Percentiles rank a stretch among this genome's conserved stretches.
These are phyloP conservation scores for Plenodomus biglobosus DNA, from an alignment of 2,329 filamentous ascomycete genomes.

Conservation along the genomic window DNA sequence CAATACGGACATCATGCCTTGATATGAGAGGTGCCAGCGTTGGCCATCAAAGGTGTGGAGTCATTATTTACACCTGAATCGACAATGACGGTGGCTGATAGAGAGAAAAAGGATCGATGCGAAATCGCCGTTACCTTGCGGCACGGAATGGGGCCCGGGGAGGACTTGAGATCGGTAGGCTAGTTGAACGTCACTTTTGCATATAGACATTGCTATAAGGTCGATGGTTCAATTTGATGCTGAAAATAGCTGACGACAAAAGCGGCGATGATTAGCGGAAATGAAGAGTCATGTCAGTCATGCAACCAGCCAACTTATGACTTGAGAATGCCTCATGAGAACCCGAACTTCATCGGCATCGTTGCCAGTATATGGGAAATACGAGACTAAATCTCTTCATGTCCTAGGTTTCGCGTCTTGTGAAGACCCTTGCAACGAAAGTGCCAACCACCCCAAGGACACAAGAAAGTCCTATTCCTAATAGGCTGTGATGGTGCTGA, in stretches of 20 bases:
- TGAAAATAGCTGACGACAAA: background rate
- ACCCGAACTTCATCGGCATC: background rate
- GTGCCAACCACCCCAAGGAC: too few relatives aligned
- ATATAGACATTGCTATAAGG: too few relatives aligned
- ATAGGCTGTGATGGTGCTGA: background rate
- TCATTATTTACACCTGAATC: background rate
- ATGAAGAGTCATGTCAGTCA: background rate
- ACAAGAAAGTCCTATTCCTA: too few relatives aligned
- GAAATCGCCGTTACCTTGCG: conserved; percentile 5
- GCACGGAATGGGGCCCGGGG: conserved; percentile 10
- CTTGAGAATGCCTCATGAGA: background rate
- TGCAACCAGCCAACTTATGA: background rate
- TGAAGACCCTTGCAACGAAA: too few relatives aligned
- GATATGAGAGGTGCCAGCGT: background rate
- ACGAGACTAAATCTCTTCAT: background rate
- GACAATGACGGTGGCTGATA: background rate
- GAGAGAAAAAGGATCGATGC: background rate
- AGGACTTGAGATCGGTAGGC: background rate
- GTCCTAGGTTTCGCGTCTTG: background rate
- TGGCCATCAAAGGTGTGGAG: background rate
- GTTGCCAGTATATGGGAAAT: background rate
- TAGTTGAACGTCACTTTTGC: background rate
- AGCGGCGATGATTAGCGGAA: background rate
- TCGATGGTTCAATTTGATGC: too few relatives aligned
- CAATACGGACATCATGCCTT: background rate